These are phyloP conservation scores for Erythrophleum fordii DNA, from an alignment of 306 rosid genomes.

Conservation along the genomic window DNA sequence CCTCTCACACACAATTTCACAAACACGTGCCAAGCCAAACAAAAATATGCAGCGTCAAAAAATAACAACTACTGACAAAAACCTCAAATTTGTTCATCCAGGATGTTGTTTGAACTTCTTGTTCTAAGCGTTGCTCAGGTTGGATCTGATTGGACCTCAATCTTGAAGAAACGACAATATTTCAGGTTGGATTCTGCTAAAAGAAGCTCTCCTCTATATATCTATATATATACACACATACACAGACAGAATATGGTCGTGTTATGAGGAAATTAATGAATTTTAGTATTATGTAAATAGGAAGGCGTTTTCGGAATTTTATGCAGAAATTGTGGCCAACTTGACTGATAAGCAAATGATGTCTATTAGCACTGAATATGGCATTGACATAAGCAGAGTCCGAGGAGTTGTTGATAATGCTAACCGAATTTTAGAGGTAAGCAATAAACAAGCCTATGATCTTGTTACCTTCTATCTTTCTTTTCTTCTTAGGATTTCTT, in stretches of 20 bases:
- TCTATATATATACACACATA: background rate
- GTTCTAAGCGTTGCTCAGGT: slow-evolving; percentile 93
- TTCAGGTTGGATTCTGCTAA: slow-evolving; percentile 57
- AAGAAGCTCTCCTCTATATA: background rate
- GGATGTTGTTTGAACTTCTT: slow-evolving; percentile 90
- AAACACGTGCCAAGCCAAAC: background rate
- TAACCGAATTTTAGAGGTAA: slow-evolving; percentile 81
- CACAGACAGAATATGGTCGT: no score
- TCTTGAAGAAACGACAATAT: slow-evolving; percentile 85
- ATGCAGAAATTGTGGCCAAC: slow-evolving; percentile 75
- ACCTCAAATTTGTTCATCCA: slow-evolving; percentile 37
- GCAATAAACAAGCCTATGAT: background rate
- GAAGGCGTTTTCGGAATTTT: slow-evolving; percentile 86
- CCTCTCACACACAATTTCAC: background rate
- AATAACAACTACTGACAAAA: slow-evolving; percentile 26
- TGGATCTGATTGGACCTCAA: slow-evolving; percentile 99
- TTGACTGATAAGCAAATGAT: slow-evolving; percentile 88
- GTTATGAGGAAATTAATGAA: slow-evolving; percentile 19
- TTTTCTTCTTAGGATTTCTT: slow-evolving; percentile 36
- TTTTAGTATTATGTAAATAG: slow-evolving; percentile 44
- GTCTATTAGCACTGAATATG: slow-evolving; percentile 68
- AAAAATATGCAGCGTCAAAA: slow-evolving; percentile 1
- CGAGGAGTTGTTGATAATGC: slow-evolving; percentile 96
- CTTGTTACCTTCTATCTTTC: slow-evolving; percentile 15
- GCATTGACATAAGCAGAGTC: slow-evolving; percentile 85